These are phyloP conservation scores for Acer negundo DNA, from an alignment of 345 rosid genomes.

Conservation along the genomic window DNA sequence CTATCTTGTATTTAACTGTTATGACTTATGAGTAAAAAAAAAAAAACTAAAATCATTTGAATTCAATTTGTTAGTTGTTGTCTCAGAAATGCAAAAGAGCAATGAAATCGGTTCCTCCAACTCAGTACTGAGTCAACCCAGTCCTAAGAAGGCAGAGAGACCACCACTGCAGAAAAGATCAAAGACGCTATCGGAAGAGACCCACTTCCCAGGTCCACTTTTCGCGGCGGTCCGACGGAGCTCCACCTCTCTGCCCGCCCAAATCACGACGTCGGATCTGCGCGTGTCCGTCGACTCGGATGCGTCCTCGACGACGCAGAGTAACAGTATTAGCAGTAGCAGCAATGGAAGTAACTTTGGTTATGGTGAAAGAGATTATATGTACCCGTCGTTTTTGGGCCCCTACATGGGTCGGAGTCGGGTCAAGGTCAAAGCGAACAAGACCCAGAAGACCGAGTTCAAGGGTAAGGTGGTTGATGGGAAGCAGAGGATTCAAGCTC, in stretches of 20 bases:
- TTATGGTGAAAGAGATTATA: slow-evolving; percentile 58
- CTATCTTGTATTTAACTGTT: background rate
- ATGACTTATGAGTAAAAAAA: background rate
- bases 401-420: slow-evolving; percentile 49
- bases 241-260: slow-evolving; percentile 29
- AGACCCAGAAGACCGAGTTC: slow-evolving; percentile 25
- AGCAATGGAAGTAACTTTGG: slow-evolving; percentile 3
- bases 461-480: slow-evolving; percentile 30
- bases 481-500: slow-evolving; percentile 25
- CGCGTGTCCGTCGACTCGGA: slow-evolving; percentile 30
- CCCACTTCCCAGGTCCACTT: slow-evolving; percentile 59
- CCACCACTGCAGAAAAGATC: slow-evolving; percentile 60
- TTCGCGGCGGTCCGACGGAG: slow-evolving; percentile 58
- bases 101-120: slow-evolving; percentile 10
- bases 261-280: slow-evolving; percentile 36
- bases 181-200: slow-evolving; percentile 37
- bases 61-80: background rate
- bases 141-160: slow-evolving; percentile 38
- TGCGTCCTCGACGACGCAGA: slow-evolving; percentile 10
- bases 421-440: slow-evolving; percentile 34
- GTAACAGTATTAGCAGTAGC: background rate
- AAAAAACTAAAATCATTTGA: background rate
- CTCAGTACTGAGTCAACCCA: background rate
- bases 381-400: slow-evolving; percentile 65
- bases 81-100: slow-evolving; percentile 3